A percentile compares a stretch with the other conserved stretches of the same genome.
Conservation (phyloP, 225 moss, liverwort and hornwort genomes). For the Sphagnum tenellum region DNA sequence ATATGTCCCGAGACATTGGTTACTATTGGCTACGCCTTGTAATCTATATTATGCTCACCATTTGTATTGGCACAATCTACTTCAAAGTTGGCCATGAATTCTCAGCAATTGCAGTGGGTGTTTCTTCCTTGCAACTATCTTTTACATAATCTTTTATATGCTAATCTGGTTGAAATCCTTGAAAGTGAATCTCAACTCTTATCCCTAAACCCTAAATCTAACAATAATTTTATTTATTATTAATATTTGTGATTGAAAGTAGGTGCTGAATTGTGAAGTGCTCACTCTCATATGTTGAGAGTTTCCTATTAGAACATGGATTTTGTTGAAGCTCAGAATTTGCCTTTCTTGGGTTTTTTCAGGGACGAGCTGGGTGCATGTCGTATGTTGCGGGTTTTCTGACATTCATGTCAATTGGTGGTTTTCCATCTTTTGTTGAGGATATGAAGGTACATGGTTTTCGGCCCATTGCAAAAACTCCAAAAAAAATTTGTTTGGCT, state of each 20-base stretch:
- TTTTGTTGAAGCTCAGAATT: too few species aligned
- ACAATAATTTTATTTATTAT: too few species aligned
- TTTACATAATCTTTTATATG: too few species aligned
- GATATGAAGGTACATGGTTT: conserved; percentile 55
- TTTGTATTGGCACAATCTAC: conserved; percentile 86
- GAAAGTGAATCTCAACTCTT: too few species aligned
- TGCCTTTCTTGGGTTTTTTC: not conserved
- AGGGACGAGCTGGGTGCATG: conserved; percentile 76
- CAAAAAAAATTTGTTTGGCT: not conserved
- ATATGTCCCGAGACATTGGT: conserved; percentile 92
- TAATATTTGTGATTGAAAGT: too few species aligned
- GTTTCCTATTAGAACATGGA: too few species aligned
- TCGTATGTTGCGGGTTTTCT: conserved; percentile 59
- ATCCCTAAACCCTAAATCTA: too few species aligned
- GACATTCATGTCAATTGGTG: conserved; percentile 76
- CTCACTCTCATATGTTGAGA: too few species aligned
- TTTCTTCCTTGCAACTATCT: too few species aligned
- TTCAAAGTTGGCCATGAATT: conserved; percentile 66
- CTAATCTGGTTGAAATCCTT: too few species aligned
- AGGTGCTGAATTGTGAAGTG: too few species aligned
- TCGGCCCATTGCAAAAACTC: too few species aligned
- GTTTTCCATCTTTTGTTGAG: conserved; percentile 68
- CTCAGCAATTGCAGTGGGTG: conserved; percentile 69
- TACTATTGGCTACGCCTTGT: conserved; percentile 96
- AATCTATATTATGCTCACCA: conserved; percentile 61